phyloP scores from a whole-genome alignment of 495 filamentous ascomycete species.

The Penicillium verhagenii region DNA sequence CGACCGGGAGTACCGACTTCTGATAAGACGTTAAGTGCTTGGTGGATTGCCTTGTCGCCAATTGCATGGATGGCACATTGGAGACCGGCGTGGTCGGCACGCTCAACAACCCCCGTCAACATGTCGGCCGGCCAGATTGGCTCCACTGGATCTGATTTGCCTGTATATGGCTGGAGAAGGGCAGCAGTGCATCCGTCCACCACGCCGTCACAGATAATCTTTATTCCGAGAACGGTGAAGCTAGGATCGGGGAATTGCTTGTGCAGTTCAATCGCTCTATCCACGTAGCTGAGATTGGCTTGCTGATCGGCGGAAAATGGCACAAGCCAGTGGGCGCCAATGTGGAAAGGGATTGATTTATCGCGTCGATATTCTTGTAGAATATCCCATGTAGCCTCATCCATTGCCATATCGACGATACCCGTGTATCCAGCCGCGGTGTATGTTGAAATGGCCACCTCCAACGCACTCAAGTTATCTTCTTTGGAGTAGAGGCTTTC shows the following conservation, averaged over 20 bases:
- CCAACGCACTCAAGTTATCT: slow-evolving; percentile 52
- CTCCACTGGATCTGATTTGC: slow-evolving; percentile 39
- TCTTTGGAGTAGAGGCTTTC: slow-evolving; percentile 49
- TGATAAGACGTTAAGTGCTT: slow-evolving; percentile 56
- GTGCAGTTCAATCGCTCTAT: slow-evolving; percentile 57
- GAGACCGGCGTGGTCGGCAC: slow-evolving; percentile 52
- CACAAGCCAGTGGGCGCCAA: slow-evolving; percentile 65
- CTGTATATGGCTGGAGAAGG: slow-evolving; percentile 57
- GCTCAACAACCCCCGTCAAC: slow-evolving; percentile 53
- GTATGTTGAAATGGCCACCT: slow-evolving; percentile 50
- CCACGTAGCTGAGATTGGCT: slow-evolving; percentile 38
- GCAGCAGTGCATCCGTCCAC: slow-evolving; percentile 67
- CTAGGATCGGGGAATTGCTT: slow-evolving; percentile 49
- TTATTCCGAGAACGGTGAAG: slow-evolving; percentile 62
- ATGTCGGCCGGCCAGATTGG: slow-evolving; percentile 56
- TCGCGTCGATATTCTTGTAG: slow-evolving; percentile 46
- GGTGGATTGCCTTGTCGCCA: slow-evolving; percentile 55
- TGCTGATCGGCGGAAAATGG: slow-evolving; percentile 22
- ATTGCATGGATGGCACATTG: slow-evolving; percentile 69
- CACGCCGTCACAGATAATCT: slow-evolving; percentile 67
- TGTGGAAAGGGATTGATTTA: slow-evolving; percentile 50
- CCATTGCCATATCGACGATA: slow-evolving; percentile 70
- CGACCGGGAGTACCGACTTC: slow-evolving; percentile 35
- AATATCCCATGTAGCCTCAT: slow-evolving; percentile 58
- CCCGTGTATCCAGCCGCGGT: slow-evolving; percentile 60